A percentile compares a stretch with the other conserved stretches of the same genome.
Evolutionary conservation across 2,329 filamentous ascomycete species (phyloP).

Genomic region (Ploettnerulaceae sp.): DNA sequence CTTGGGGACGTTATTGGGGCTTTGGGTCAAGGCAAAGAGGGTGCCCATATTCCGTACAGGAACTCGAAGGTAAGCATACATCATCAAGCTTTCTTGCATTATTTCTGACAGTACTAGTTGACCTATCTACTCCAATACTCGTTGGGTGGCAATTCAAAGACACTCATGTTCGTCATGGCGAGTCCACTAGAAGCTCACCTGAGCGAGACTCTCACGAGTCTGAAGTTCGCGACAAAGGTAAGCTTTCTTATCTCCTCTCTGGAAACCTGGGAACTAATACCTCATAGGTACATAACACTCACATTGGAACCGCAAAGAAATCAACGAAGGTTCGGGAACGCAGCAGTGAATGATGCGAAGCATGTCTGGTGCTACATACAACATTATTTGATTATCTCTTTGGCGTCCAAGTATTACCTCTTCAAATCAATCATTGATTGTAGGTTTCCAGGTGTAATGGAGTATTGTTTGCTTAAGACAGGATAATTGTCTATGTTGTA

Average conservation of each 20-base stretch:
- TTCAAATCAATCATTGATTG: background rate
- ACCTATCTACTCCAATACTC: conserved; percentile 95
- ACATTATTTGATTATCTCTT: conserved; percentile 16
- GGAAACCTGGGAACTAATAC: conserved; percentile 20
- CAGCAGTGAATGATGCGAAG: conserved; percentile 8
- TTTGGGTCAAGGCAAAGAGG: conserved; percentile 74
- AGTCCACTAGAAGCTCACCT: conserved; percentile 86
- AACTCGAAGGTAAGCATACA: conserved; percentile 74
- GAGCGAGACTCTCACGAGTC: conserved; percentile 86
- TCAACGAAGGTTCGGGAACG: conserved; percentile 54
- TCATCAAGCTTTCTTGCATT: background rate
- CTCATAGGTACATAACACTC: conserved; percentile 72
- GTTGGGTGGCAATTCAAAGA: conserved; percentile 91
- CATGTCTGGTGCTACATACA: too few species aligned
- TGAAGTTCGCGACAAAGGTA: conserved; percentile 94
- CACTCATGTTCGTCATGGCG: conserved; percentile 99
- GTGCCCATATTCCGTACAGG: conserved; percentile 81
- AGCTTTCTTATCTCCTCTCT: conserved; percentile 25
- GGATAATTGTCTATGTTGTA: conserved; percentile 15
- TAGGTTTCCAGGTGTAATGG: conserved; percentile 4
- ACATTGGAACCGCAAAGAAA: conserved; percentile 83
- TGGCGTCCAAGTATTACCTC: conserved; percentile 14
- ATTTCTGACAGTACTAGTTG: conserved; percentile 44
- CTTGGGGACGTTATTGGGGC: conserved; percentile 92
- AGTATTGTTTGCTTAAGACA: conserved; percentile 14